Evolutionary conservation across 2,329 filamentous ascomycete species (phyloP).

Genomic region (Alternaria novae-zelandiae): DNA sequence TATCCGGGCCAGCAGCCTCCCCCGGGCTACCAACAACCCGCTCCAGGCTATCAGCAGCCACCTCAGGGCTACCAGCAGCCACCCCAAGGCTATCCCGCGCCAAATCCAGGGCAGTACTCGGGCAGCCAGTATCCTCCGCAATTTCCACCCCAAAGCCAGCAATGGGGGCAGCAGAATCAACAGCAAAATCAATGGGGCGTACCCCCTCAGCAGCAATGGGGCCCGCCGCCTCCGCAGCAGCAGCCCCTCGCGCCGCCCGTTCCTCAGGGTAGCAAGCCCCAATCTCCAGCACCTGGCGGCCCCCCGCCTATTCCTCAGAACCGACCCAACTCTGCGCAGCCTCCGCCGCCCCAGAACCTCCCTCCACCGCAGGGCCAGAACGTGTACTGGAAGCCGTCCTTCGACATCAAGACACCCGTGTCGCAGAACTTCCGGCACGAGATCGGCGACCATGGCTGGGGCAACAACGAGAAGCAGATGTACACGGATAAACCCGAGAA

Average conservation of each 20-base stretch:
- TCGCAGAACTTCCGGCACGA: constrained; percentile 62
- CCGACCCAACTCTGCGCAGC: constrained; percentile 33
- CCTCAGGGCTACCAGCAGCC: constrained; percentile 23
- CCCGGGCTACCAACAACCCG: constrained; percentile 8
- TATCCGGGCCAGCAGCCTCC: constrained; percentile 19
- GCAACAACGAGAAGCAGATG: constrained; percentile 66
- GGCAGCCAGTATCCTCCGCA: constrained; percentile 29
- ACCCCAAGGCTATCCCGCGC: constrained; percentile 5
- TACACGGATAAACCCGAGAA: constrained; percentile 60
- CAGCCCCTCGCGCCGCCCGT: constrained; percentile 37
- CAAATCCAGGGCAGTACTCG: constrained; percentile 23
- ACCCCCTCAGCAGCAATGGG: constrained; percentile 27
- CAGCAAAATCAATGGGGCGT: constrained; percentile 21
- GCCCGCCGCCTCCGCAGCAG: constrained; percentile 32
- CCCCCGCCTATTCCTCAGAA: constrained; percentile 36
- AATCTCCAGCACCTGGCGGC: constrained; percentile 28
- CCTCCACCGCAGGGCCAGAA: constrained; percentile 31
- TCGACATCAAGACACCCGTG: constrained; percentile 56
- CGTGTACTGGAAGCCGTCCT: constrained; percentile 62
- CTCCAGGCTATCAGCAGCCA: constrained; percentile 24
- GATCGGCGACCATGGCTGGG: constrained; percentile 66
- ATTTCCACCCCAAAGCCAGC: constrained; percentile 27
- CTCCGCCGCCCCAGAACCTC: constrained; percentile 39
- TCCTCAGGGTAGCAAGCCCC: constrained; percentile 40
- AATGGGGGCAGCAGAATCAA: constrained; percentile 9